These are phyloP conservation scores for Trypanosoma mega DNA, from an alignment of 208 protist genomes.

Conservation along the genomic window DNA sequence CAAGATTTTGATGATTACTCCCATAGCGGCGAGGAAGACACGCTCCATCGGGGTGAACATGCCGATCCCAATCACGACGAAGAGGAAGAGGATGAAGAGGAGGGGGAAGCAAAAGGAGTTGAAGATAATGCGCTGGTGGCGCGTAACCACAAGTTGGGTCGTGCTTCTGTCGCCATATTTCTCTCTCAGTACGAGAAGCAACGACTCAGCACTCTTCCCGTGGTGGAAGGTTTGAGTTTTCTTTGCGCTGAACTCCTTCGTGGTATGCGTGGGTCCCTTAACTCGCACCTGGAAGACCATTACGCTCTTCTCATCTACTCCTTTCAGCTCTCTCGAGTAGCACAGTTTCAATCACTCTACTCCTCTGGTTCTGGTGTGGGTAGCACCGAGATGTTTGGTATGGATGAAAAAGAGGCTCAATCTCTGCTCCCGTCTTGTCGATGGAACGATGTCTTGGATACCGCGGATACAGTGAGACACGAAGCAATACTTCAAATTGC, in stretches of 20 bases:
- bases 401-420: slow-evolving; percentile 9
- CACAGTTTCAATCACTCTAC: slow-evolving; percentile 2
- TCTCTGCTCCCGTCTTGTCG: slow-evolving; percentile 2
- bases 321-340: slow-evolving; percentile 25
- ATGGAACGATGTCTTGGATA: slow-evolving; percentile 16
- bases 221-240: slow-evolving; percentile 65
- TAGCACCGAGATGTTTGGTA: slow-evolving; percentile 21
- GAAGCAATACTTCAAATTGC: slow-evolving; percentile 31
- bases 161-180: too few relatives aligned
- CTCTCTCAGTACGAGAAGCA: slow-evolving; percentile 51
- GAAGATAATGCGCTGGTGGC: slow-evolving; percentile 14
- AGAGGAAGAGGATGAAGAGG: slow-evolving; percentile 11
- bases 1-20: slow-evolving; percentile 39
- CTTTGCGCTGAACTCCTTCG: slow-evolving; percentile 74
- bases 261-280: slow-evolving; percentile 79
- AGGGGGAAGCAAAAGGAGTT: slow-evolving; percentile 6
- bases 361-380: background rate
- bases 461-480: background rate
- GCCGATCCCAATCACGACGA: slow-evolving; percentile 9
- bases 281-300: slow-evolving; percentile 72
- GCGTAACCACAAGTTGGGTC: too few relatives aligned
- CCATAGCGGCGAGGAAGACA: background rate
- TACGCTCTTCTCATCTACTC: slow-evolving; percentile 51
- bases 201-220: slow-evolving; percentile 44
- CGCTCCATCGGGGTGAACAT: background rate